Evolutionary conservation across 1,284 basidiomycete genomes (phyloP).

Genomic region (Retiboletus flavoniger): DNA sequence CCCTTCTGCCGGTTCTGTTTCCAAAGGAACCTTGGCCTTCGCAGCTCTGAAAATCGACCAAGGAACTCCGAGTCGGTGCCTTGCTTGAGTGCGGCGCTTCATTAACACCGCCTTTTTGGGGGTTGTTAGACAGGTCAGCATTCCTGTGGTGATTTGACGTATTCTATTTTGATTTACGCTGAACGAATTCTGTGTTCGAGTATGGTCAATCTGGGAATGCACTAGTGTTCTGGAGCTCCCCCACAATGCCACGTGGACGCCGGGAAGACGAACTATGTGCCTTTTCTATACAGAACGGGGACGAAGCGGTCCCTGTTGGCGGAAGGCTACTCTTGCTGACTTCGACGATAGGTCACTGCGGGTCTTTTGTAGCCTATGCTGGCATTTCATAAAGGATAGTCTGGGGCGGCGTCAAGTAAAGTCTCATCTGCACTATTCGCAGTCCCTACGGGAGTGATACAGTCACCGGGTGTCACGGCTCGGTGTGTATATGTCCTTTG

Average conservation of each 20-base stretch:
- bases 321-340: constrained; percentile 1
- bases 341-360: constrained; percentile 26
- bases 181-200: constrained; percentile 15
- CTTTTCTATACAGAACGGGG: constrained; percentile 19
- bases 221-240: constrained; percentile 1
- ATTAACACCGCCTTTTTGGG: constrained; percentile 15
- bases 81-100: constrained; percentile 19
- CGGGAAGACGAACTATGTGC: constrained; percentile 11
- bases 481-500: constrained; percentile 14
- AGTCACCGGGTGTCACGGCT: constrained; percentile 30
- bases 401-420: constrained; percentile 14
- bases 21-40: constrained; percentile 25
- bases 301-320: constrained; percentile 1
- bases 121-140: constrained; percentile 15
- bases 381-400: constrained; percentile 12
- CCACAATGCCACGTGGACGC: constrained; percentile 24
- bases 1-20: constrained; percentile 21
- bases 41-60: constrained; percentile 29
- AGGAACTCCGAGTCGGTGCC: constrained; percentile 32
- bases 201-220: constrained; percentile 22
- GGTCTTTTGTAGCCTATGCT: background rate
- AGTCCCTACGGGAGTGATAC: constrained; percentile 15
- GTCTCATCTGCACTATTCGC: background rate
- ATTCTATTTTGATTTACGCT: constrained; percentile 30
- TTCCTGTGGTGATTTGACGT: constrained; percentile 33